Base-by-base conservation (phyloP, 139 green algal genomes). In the Diplosphaera chodatii region DNA sequence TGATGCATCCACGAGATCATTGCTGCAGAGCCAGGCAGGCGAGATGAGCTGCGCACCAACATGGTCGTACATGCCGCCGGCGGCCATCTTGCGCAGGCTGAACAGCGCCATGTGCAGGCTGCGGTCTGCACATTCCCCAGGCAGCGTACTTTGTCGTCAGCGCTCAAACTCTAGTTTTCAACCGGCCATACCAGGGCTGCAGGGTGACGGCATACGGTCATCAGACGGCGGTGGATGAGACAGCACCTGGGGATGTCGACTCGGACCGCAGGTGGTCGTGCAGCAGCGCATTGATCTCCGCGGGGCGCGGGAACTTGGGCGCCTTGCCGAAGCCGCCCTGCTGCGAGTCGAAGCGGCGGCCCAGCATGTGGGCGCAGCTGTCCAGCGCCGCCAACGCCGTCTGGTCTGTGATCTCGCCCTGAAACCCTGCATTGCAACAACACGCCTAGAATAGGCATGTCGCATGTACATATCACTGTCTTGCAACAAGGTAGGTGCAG, bases 261-360 rank as follows among this genome's bases (percentile, higher is more conserved):
- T 37, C 22, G n/a, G 67, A 69, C 25, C 77, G 70, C 63, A 78
- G 64, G 59, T 80, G 77, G 33, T 75, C 62, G 27, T 63, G 48
- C 64, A 95, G 68, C 56, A 97, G 72, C 31, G 81, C 30, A 40
- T 93, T 90, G 74, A 97, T 78, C 78, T 97, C 92, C 1, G 76
- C 81, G 0, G 91, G 91, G 3, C 92, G 81, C 0, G 92, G 92
- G 72, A 97, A 97, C 80, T 97, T 97, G 37, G 92, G 92, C 1
- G 92, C 83, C 1, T 37, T 41, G 48, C 92, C 90, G 77, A 97
- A 97, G 0, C 92, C 92, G 15, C 91, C 91, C 1, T 70, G 72
- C 62, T 78, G 40, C 0, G 67, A 23, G 63, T 97, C 91, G 63
- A 88, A 97, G 21, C 80, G 73, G 6, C 34, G 23, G 25, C 48